Evolutionary conservation across 495 filamentous ascomycete genomes (phyloP).

Genomic region (Tuber magnatum): DNA sequence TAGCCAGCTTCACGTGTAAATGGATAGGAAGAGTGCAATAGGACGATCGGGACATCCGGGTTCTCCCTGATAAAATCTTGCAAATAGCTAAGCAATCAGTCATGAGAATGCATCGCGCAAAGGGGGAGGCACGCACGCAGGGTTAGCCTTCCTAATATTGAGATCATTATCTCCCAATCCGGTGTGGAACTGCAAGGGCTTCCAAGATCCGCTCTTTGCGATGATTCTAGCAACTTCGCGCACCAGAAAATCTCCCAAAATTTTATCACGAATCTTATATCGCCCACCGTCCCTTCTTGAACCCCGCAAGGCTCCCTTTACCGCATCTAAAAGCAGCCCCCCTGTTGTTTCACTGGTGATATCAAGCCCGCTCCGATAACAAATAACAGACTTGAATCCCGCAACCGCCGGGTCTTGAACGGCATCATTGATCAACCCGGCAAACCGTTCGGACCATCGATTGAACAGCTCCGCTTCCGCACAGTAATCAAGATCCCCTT

Average conservation of each 20-base stretch:
- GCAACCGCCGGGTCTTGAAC: conserved; percentile 62
- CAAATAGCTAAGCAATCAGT: conserved; percentile 47
- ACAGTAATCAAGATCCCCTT: conserved; percentile 11
- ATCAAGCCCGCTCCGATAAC: conserved; percentile 71
- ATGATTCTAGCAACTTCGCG: conserved; percentile 51
- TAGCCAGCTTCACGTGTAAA: conserved; percentile 79
- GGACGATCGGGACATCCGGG: conserved; percentile 62
- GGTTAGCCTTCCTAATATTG: conserved; percentile 60
- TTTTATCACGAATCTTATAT: conserved; percentile 56
- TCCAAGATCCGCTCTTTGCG: conserved; percentile 44
- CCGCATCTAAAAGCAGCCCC: conserved; percentile 36
- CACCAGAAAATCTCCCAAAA: conserved; percentile 61
- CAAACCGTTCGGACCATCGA: conserved; percentile 47
- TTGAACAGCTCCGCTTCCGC: conserved; percentile 38
- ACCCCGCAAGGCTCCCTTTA: conserved; percentile 36
- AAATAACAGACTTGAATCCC: conserved; percentile 79
- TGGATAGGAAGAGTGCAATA: conserved; percentile 79
- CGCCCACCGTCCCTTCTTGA: conserved; percentile 20
- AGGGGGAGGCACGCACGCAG: conserved; percentile 45
- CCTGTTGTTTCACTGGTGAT: conserved; percentile 43
- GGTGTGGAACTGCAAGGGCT: conserved; percentile 82
- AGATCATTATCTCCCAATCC: conserved; percentile 83
- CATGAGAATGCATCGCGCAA: not conserved
- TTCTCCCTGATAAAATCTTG: conserved; percentile 66
- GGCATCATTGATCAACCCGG: conserved; percentile 47